Base-by-base conservation (phyloP, 23 red algal genomes). In the Gracilaria caudata region DNA sequence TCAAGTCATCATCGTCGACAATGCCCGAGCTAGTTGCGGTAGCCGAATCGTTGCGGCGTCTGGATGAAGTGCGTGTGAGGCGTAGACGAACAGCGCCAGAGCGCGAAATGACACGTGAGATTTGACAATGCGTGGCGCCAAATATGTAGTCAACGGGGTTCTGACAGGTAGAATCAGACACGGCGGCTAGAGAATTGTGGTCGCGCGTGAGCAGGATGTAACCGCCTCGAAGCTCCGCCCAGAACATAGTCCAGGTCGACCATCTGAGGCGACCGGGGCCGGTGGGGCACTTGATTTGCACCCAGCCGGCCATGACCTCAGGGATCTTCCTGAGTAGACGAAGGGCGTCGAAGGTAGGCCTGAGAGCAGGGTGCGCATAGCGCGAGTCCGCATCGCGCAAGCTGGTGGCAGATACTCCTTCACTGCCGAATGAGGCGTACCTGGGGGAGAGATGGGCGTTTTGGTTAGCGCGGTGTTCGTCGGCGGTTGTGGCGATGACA, bases 251-350 rank as follows among this genome's bases (percentile, higher is more conserved):
- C 85, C 85, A 89, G 11, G 63, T 56, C 45, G 85, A 66, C 73
- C 71, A 78, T 14, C 77, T 57, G 56, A 75, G 61, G 20, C 85
- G 68, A 16, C 64, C 68, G 9, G 63, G 68, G 1, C 71, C 68
- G 55, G 55, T 78, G 7, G 53, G 53, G 32, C 68, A 61, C 51
- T 68, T 64, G 54, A 89, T 55, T 43, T 89, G 57, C 46, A 89
- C 85, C 85, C 85, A 89, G 35, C 85, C 85, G 61, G 85, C 85
- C 85, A 89, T 89, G 37, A 89, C 68, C 13, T 79, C 72, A 30
- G 85, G 72, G 44, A 78, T 89, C 74, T 89, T 89, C 26, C 85
- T 33, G 20, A 89, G 70, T 5, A 89, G 68, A 32, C 85, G 47
- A 35, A 89, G 39, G 55, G 85, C 85, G 61, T 78, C 85, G 45